phyloP scores from a whole-genome alignment of 441 rosid genomes.

The Pelargonium exstipulatum region DNA sequence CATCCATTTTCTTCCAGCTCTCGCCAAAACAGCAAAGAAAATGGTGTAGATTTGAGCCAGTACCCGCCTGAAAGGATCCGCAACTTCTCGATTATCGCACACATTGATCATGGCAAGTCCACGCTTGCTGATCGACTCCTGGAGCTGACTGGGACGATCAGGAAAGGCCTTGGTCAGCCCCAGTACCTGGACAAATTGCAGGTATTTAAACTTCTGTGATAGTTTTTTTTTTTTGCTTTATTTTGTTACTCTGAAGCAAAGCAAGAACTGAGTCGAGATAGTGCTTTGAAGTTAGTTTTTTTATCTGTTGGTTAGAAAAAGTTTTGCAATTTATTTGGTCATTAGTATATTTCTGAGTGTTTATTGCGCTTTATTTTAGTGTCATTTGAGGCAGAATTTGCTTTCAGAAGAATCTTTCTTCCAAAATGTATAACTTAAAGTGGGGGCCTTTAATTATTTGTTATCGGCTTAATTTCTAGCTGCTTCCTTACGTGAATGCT shows the following conservation, averaged over 20 bases:
- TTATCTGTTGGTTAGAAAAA: not conserved
- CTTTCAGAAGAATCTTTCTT: no score
- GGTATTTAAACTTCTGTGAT: slow-evolving; percentile 29
- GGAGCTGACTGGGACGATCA: slow-evolving; percentile 95
- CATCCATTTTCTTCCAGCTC: slow-evolving; percentile 47
- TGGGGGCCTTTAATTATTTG: no score
- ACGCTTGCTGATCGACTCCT: slow-evolving; percentile 93
- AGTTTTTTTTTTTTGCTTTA: not conserved
- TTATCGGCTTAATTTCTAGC: no score
- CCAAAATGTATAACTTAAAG: no score
- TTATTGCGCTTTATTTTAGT: no score
- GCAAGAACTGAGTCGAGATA: not conserved
- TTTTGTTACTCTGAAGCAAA: not conserved
- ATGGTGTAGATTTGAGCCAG: slow-evolving; percentile 55
- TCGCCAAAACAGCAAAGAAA: slow-evolving; percentile 37
- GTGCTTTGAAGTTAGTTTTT: not conserved
- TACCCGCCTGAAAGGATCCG: slow-evolving; percentile 72
- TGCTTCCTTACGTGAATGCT: no score
- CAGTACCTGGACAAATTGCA: slow-evolving; percentile 93
- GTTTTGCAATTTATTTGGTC: no score
- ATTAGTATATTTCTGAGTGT: no score
- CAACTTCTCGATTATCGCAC: slow-evolving; percentile 93
- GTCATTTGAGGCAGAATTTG: no score
- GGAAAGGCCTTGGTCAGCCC: slow-evolving; percentile 91
- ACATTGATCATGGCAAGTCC: slow-evolving; percentile 93